Evolutionary conservation across 1,284 basidiomycete species (phyloP).

Genomic region (Ustilago lituana): DNA sequence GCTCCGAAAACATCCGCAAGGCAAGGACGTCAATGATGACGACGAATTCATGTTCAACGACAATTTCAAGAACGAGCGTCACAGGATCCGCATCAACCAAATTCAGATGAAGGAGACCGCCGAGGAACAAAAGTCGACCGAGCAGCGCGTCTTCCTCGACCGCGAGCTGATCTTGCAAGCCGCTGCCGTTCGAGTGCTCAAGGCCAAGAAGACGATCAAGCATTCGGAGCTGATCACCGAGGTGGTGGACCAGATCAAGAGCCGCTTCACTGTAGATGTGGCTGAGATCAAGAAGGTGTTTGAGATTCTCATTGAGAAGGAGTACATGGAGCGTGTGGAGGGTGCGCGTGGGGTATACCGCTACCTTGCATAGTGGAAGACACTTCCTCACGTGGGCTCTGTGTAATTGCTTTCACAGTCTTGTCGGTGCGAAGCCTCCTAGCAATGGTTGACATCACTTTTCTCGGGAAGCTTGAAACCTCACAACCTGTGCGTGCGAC

Average conservation of each 20-base stretch:
- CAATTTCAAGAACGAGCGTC: conserved; percentile 80
- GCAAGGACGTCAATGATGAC: conserved; percentile 79
- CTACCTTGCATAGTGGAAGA: conserved; percentile 61
- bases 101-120: conserved; percentile 92
- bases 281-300: conserved; percentile 66
- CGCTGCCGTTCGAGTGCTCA: conserved; percentile 74
- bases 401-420: too few species aligned
- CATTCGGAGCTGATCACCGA: conserved; percentile 61
- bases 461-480: neutral
- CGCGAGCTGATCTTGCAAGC: conserved; percentile 87
- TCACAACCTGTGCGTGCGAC: too few species aligned
- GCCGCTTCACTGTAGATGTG: conserved; percentile 58
- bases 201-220: conserved; percentile 62
- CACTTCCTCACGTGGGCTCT: too few species aligned
- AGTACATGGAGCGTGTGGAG: conserved; percentile 65
- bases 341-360: conserved; percentile 60
- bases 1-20: conserved; percentile 80
- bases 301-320: conserved; percentile 65
- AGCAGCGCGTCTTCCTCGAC: conserved; percentile 84
- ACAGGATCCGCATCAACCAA: conserved; percentile 91
- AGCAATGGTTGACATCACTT: too few species aligned
- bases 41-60: conserved; percentile 86
- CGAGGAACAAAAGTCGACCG: conserved; percentile 86
- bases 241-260: conserved; percentile 62
- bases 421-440: too few species aligned